Base-by-base conservation (phyloP, 345 rosid genomes). In the Camelina sativa region DNA sequence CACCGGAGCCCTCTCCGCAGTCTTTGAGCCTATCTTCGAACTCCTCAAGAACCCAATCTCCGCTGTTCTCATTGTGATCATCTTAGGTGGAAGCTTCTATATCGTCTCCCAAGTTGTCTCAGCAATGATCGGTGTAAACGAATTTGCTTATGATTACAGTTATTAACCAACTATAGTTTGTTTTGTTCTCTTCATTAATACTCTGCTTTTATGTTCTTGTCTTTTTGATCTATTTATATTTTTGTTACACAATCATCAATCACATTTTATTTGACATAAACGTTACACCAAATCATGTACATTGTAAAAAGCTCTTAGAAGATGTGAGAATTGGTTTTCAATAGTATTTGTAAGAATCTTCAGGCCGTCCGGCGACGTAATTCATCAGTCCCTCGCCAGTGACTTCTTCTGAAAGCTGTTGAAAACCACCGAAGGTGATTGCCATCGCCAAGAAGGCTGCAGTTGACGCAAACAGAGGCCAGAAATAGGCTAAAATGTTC, bases 391-490 rank as follows among this genome's bases (percentile, higher is more conserved):
- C 86, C 69, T 84, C 83, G 3, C 88, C 95, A 0, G 86, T 81
- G 38, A 16, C 58, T 54, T 89, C 88, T 0, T 40, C 77, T 30
- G 85, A 69, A 40, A 82, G 48, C 56, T 69, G 84, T 3, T 95
- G 81, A 69, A 86, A 71, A 43, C 97, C 93, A 17, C 96, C 95
- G 37, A 88, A 88, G 52, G 85, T 82, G 30, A 82, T 12, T 23
- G 88, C 82, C 46, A 80, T 48, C 35, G 83, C 83, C 76, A 87
- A 52, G 69, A 94, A 85, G 34, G 87, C 91, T 0, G 92, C 60
- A 0, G 98, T 91, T 20, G 97, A 94, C 11, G 92, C 98, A 23
- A 91, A 76, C 73, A 94, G 95, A 76, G 97, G 98, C 96, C 91
- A 86, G 76, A 91, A 91, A 72, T 80, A 91, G 19, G 87, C 78